Evolutionary conservation across 257 asterid genomes (phyloP).

Genomic region (Capsicum rhomboideum): DNA sequence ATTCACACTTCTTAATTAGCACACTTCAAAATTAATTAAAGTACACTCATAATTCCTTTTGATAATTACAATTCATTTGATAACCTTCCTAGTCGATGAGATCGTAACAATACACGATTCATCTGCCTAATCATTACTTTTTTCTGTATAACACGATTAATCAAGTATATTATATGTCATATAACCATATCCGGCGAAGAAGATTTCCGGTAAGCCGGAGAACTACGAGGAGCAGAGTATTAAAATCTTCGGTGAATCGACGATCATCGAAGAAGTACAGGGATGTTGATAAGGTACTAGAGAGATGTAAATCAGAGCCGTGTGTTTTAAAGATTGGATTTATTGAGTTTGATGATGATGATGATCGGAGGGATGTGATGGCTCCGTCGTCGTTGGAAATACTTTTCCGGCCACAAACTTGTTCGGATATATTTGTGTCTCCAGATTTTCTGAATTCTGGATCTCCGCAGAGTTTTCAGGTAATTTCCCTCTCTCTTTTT

Average conservation of each 20-base stretch:
- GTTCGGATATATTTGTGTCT: constrained; percentile 29
- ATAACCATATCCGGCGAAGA: constrained; percentile 16
- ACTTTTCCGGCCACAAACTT: constrained; percentile 39
- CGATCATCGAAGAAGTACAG: constrained; percentile 3
- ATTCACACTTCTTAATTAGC: neutral
- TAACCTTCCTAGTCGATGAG: no score
- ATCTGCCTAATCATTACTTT: no score
- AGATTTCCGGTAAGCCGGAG: constrained; percentile 40
- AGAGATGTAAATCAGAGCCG: constrained; percentile 48
- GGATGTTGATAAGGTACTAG: constrained; percentile 7
- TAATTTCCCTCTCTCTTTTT: neutral
- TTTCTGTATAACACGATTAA: no score
- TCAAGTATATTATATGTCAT: constrained; percentile 29
- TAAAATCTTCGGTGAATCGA: constrained; percentile 8
- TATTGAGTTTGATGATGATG: neutral
- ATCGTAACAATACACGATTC: no score
- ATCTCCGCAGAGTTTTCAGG: constrained; percentile 21
- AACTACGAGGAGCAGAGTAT: constrained; percentile 12
- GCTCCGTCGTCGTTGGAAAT: constrained; percentile 20
- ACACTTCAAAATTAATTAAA: neutral
- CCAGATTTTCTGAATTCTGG: constrained; percentile 17
- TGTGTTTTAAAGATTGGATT: constrained; percentile 7
- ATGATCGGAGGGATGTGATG: constrained; percentile 5
- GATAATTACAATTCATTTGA: no score
- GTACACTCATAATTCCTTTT: neutral